Evolutionary conservation across 2,329 filamentous ascomycete species (phyloP).

Genomic region (Cyphellophora europaea): DNA sequence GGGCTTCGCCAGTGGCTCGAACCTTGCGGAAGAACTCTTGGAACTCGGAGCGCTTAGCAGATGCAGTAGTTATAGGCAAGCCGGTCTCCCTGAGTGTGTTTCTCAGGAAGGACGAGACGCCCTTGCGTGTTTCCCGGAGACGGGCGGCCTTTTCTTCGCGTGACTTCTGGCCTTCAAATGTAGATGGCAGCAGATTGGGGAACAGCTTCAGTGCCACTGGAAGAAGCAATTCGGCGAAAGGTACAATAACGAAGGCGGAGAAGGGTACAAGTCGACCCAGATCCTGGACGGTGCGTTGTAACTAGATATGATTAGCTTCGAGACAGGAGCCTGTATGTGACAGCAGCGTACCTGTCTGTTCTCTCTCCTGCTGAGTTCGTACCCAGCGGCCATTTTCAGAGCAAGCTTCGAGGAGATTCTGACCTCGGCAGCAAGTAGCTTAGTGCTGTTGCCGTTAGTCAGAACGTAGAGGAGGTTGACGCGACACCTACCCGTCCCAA

Average conservation of each 20-base stretch:
- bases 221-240: constrained; percentile 77
- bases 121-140: constrained; percentile 78
- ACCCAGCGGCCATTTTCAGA: constrained; percentile 94
- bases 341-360: constrained; percentile 58
- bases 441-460: constrained; percentile 52
- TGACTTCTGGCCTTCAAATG: constrained; percentile 84
- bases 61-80: constrained; percentile 72
- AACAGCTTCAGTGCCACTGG: constrained; percentile 89
- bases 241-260: constrained; percentile 92
- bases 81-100: constrained; percentile 89
- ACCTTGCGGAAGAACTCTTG: constrained; percentile 96
- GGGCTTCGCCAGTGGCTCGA: constrained; percentile 79
- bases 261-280: constrained; percentile 88
- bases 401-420: constrained; percentile 85
- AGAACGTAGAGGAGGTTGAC: not conserved
- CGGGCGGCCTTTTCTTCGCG: constrained; percentile 80
- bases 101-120: constrained; percentile 83
- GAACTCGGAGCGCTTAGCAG: constrained; percentile 87
- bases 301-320: constrained; percentile 28
- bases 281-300: constrained; percentile 89
- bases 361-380: constrained; percentile 90
- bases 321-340: constrained; percentile 3
- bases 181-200: constrained; percentile 94
- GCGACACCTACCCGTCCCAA: constrained; percentile 60
- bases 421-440: constrained; percentile 84